Evolutionary conservation across 805 yeast genomes (phyloP), one percentile per base, ranked within the genome.

Genomic region (Kazachstania taianensis): DNA sequence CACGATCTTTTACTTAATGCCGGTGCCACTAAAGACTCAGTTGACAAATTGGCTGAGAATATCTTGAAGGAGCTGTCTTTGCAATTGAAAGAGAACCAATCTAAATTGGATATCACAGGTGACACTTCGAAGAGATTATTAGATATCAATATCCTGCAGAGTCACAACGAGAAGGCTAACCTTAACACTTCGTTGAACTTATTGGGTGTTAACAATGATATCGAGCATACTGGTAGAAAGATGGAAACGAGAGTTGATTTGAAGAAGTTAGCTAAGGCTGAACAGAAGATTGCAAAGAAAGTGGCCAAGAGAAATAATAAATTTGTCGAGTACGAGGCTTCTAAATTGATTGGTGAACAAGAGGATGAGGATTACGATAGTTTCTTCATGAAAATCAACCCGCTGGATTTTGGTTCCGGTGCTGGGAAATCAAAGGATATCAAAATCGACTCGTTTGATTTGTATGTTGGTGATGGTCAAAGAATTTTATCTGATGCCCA

Each of bases 361-460:
- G 68, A 73, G 35, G 72, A 69, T 18, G 81, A 78, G 27, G 87
- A 87, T 59, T 92, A 89, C 58, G 99, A 92, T 59, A 82, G 86
- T 33, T 92, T 89, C 73, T 92, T 82, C 73, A 72, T 92, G 56
- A 82, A 87, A 46, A 92, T 92, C 55, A 92, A 92, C 57, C 99
- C 99, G 4, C 70, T 92, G 49, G 96, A 92, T 38, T 77, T 84
- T 51, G 89, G 89, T 35, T 72, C 76, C 1, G 82, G 78, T 38
- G 86, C 89, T n/a, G 97, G 96, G 43, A 89, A 89, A 62, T 81
- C 94, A n/a, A 92, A 92, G 62, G 97, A 92, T 60, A 84, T 92
- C 60, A 85, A 89, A 58, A 65, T 92, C 43, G 98, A 94, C 37
- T 80, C 78, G 49, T 83, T 92, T 54, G 99, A 92, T 60, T 67